Evolutionary conservation across 2,329 filamentous ascomycete genomes (phyloP).

Genomic region (Lachnellula subtilissima): DNA sequence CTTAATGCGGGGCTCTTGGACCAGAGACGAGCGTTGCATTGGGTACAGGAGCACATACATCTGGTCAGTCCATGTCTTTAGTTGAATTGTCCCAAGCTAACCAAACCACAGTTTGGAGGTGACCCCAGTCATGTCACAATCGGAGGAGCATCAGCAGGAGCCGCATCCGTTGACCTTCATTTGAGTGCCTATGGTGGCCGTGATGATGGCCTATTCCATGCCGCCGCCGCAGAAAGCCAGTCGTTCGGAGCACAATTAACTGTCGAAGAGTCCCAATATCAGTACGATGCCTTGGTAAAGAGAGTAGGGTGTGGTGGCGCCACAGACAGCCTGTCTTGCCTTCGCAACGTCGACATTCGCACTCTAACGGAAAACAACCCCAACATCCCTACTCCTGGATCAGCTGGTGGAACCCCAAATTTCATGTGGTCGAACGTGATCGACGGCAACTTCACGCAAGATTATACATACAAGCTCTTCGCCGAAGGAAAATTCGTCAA

Average conservation of each 20-base stretch:
- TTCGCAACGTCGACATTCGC: conserved; percentile 38
- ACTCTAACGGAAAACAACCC: conserved; percentile 41
- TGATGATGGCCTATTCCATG: conserved; percentile 46
- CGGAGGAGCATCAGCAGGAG: conserved; percentile 65
- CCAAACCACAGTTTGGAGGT: conserved; percentile 56
- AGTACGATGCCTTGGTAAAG: conserved; percentile 45
- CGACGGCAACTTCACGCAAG: conserved; percentile 48
- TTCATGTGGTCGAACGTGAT: conserved; percentile 53
- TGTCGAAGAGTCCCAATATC: conserved; percentile 44
- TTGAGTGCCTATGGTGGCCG: conserved; percentile 51
- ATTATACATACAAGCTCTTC: conserved; percentile 47
- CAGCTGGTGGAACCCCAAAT: conserved; percentile 34
- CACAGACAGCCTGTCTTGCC: conserved; percentile 39
- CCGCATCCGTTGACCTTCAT: conserved; percentile 59
- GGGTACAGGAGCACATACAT: conserved; percentile 62
- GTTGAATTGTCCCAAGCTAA: background rate
- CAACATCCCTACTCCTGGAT: conserved; percentile 35
- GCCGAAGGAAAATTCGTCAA: conserved; percentile 45
- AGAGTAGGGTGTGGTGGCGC: conserved; percentile 38
- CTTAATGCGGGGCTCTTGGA: conserved; percentile 68
- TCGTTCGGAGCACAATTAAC: conserved; percentile 48
- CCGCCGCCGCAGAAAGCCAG: conserved; percentile 45
- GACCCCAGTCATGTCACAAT: conserved; percentile 63
- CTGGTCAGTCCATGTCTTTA: conserved; percentile 30
- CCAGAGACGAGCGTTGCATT: conserved; percentile 63